These are phyloP conservation scores for Ceriops tagal DNA, from an alignment of 345 rosid species.

Conservation along the genomic window DNA sequence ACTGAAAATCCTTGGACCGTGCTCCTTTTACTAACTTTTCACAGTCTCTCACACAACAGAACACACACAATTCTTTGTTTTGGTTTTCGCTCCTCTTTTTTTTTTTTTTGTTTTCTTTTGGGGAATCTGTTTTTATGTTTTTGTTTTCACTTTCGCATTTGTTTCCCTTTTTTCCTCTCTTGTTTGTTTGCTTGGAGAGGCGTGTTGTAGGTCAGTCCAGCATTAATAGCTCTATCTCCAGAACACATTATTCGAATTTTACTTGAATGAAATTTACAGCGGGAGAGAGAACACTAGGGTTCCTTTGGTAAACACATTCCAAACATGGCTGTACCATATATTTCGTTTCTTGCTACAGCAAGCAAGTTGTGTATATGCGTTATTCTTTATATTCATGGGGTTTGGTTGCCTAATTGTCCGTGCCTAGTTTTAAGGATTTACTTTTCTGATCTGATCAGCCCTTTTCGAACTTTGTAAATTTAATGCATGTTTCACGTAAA, in stretches of 20 bases:
- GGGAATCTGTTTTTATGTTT: slow-evolving; percentile 18
- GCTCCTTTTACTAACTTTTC: slow-evolving; percentile 16
- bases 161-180: slow-evolving; percentile 16
- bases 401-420: no score
- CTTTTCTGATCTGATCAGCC: no score
- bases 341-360: not conserved
- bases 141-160: slow-evolving; percentile 7
- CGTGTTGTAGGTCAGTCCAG: slow-evolving; percentile 54
- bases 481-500: no score
- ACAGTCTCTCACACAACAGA: slow-evolving; percentile 5
- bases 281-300: not conserved
- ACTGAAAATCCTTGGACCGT: slow-evolving; percentile 35
- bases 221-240: slow-evolving; percentile 75
- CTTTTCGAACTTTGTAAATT: no score
- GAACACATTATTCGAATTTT: slow-evolving; percentile 13
- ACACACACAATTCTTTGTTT: slow-evolving; percentile 1
- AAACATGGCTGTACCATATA: not conserved
- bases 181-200: slow-evolving; percentile 34
- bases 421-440: no score
- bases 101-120: not conserved
- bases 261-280: not conserved
- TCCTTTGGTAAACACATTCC: slow-evolving; percentile 5
- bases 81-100: not conserved
- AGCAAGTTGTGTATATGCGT: not conserved
- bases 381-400: no score